These are phyloP conservation scores for Lasiosphaeria hispida DNA, from an alignment of 495 filamentous ascomycete genomes.

Conservation along the genomic window DNA sequence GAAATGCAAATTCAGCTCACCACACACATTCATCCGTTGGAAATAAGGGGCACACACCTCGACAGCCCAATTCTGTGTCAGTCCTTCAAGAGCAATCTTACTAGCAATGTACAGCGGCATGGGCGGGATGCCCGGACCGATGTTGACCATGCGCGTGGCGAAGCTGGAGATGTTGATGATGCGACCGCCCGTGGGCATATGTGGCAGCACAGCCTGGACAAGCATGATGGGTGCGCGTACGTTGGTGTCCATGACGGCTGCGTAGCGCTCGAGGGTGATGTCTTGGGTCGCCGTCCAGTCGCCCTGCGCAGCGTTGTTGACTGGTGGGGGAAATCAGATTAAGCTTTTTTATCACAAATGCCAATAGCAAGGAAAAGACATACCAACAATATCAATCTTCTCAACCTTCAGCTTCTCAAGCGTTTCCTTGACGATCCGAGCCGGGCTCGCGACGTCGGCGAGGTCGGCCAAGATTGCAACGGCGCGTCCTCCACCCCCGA, in stretches of 20 bases:
- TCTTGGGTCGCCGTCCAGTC: not conserved
- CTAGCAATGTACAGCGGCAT: too few species aligned
- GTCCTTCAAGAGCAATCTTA: too few species aligned
- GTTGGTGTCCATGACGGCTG: conserved; percentile 21
- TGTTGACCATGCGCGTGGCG: not conserved
- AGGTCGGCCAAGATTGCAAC: too few species aligned
- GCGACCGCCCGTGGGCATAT: conserved; percentile 29
- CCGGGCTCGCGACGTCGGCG: conserved; percentile 1
- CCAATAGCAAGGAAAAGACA: conserved; percentile 6
- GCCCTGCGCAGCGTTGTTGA: conserved; percentile 23
- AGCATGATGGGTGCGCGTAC: conserved; percentile 26
- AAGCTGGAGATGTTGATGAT: conserved; percentile 26
- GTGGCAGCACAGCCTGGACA: conserved; percentile 27
- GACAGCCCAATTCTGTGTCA: too few species aligned
- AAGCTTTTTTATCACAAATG: too few species aligned
- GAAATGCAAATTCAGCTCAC: too few species aligned
- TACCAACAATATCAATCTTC: conserved; percentile 36
- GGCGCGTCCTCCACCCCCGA: too few species aligned
- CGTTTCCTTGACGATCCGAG: conserved; percentile 27
- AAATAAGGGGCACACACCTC: too few species aligned
- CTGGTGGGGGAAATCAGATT: too few species aligned
- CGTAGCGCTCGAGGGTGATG: conserved; percentile 16
- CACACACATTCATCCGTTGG: too few species aligned
- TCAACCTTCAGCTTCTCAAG: conserved; percentile 23
- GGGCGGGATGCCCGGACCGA: conserved; percentile 1